These are phyloP conservation scores for Calendula officinalis DNA, from an alignment of 129 eudicot species.

Conservation along the genomic window DNA sequence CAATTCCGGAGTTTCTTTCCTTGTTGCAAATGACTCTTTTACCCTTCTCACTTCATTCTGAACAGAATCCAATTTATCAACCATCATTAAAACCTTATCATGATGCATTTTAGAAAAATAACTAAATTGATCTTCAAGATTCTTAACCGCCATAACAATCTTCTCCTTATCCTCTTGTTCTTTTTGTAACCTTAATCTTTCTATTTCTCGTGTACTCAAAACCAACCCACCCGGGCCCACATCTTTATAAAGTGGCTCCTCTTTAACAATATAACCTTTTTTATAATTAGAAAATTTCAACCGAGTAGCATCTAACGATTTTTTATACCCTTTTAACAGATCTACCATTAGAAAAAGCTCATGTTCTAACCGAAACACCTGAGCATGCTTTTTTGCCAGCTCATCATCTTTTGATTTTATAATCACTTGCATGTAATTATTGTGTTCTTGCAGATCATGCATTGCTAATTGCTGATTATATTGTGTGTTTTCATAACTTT, in stretches of 20 bases:
- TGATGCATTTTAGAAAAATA: constrained; percentile 28
- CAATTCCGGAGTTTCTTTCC: constrained; percentile 23
- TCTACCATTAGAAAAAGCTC: constrained; percentile 65
- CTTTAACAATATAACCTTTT: constrained; percentile 41
- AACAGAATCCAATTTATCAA: constrained; percentile 37
- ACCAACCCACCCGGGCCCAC: constrained; percentile 84
- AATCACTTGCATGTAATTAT: constrained; percentile 34
- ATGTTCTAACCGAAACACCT: constrained; percentile 54
- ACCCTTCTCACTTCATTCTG: constrained; percentile 50
- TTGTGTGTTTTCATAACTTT: constrained; percentile 25
- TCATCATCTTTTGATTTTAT: constrained; percentile 48
- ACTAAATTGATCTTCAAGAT: constrained; percentile 29
- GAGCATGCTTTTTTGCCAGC: constrained; percentile 39
- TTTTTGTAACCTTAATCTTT: constrained; percentile 44
- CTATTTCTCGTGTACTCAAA: constrained; percentile 56
- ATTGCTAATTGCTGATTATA: constrained; percentile 42
- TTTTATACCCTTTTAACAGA: constrained; percentile 58
- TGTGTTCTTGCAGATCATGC: constrained; percentile 44
- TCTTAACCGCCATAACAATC: constrained; percentile 33
- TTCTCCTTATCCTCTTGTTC: constrained; percentile 44
- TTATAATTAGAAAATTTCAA: constrained; percentile 55
- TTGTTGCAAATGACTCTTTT: constrained; percentile 20
- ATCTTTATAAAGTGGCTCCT: constrained; percentile 71
- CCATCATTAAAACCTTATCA: constrained; percentile 31
- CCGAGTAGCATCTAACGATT: constrained; percentile 58